Evolutionary conservation across 768 basidiomycete genomes (phyloP), one percentile per base, ranked within the genome.

Genomic region (Auricularia sp.): DNA sequence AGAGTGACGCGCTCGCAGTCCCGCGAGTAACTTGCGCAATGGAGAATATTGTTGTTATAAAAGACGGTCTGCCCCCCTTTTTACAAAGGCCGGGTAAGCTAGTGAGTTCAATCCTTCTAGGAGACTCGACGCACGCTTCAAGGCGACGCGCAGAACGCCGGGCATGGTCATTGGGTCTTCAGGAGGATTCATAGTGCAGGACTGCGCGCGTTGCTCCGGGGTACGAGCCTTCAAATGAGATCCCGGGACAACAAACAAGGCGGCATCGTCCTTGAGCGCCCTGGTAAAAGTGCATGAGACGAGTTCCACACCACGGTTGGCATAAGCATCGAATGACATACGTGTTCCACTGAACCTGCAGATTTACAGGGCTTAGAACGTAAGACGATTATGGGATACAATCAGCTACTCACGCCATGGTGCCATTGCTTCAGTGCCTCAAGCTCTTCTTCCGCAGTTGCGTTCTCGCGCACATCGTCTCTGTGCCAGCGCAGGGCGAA

Each of bases 401-500:
- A 61, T 18, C n/a, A 74, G 81, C 21, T 56, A 56, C n/a, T 10
- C 77, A 88, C 88, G 1, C 88, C 89, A 69, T 84, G 79, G 61
- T 86, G 83, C 81, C 85, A 87, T 39, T 80, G 73, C 8, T 74
- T 72, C 2, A 92, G 80, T 3, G 84, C 84, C 11, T 74, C 71
- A 1, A 70, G 71, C 68, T 91, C 90, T 67, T 91, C 86, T 12
- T 85, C 83, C n/a, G 77, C 72, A 0, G 76, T 80, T 0, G 84
- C 87, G 29, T 78, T 75, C 69, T 84, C 85, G 35, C 73, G 76
- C 4, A 92, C 80, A 72, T 90, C 90, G 66, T 91, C 90, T 2
- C 90, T 81, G 71, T 91, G 90, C 88, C 90, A 91, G 44, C 88
- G 78, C 61, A 91, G 76, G 1, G 88, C 87, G 72, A 90, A 91